These are phyloP conservation scores for Hypomyces rosellus DNA, from an alignment of 2,329 filamentous ascomycete species.

Conservation along the genomic window DNA sequence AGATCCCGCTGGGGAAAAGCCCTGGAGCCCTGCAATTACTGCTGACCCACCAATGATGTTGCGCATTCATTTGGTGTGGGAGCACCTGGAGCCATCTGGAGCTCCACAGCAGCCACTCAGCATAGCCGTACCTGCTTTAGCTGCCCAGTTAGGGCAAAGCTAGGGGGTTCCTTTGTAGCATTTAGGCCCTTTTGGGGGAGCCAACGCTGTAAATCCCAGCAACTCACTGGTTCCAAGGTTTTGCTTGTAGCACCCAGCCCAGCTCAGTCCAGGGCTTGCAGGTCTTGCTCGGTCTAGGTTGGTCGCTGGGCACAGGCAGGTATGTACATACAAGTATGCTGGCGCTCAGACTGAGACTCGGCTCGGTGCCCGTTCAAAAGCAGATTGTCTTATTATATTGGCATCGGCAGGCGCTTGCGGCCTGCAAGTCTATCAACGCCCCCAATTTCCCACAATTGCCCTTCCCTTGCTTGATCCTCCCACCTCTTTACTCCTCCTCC, in stretches of 20 bases:
- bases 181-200: neutral
- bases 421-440: neutral
- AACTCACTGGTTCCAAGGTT: neutral
- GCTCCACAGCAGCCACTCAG: slow-evolving; percentile 9
- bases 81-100: slow-evolving; percentile 1
- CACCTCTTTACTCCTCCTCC: neutral
- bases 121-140: slow-evolving; percentile 12
- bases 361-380: neutral
- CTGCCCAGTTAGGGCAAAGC: slow-evolving; percentile 7
- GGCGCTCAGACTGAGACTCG: neutral
- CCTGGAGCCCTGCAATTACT: slow-evolving; percentile 1
- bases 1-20: too few relatives aligned
- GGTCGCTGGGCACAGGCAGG: neutral
- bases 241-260: too few relatives aligned
- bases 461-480: neutral
- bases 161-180: too few relatives aligned
- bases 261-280: too few relatives aligned
- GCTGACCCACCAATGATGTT: slow-evolving; percentile 1
- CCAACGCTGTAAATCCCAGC: slow-evolving; percentile 2
- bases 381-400: neutral
- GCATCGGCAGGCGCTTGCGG: slow-evolving; percentile 11
- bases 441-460: slow-evolving; percentile 1
- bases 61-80: slow-evolving; percentile 1
- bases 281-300: too few relatives aligned
- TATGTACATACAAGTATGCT: too few relatives aligned